phyloP scores from a whole-genome alignment of 345 rosid genomes.

The Lepidium africanum region DNA sequence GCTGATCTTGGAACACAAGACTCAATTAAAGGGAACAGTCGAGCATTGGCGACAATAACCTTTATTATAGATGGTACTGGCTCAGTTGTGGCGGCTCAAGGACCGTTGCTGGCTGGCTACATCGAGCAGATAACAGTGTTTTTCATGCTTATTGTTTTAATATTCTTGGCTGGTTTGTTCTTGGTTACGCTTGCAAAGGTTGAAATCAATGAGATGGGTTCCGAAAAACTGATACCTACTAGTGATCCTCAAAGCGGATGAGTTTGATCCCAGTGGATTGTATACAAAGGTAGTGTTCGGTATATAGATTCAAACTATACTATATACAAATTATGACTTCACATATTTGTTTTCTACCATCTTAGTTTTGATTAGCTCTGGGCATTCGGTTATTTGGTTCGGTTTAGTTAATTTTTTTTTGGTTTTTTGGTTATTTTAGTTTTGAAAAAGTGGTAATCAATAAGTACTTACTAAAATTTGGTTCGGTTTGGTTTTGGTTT shows the following conservation, averaged over 20 bases:
- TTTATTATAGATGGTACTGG: slow-evolving; percentile 97
- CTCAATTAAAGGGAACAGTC: slow-evolving; percentile 56
- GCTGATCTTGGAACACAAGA: slow-evolving; percentile 96
- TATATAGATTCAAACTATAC: background rate
- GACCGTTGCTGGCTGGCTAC: slow-evolving; percentile 84
- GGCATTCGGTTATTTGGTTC: too few species aligned
- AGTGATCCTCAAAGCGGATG: background rate
- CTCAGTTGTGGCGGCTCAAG: slow-evolving; percentile 86
- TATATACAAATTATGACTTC: slow-evolving; percentile 27
- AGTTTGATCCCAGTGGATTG: slow-evolving; percentile 28
- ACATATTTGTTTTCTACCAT: background rate
- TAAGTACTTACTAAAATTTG: too few species aligned
- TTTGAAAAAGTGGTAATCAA: too few species aligned
- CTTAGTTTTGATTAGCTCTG: background rate
- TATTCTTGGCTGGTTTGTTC: slow-evolving; percentile 47
- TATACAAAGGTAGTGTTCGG: slow-evolving; percentile 8
- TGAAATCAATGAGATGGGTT: slow-evolving; percentile 39
- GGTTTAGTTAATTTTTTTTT: too few species aligned
- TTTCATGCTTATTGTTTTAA: slow-evolving; percentile 60
- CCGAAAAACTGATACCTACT: background rate
- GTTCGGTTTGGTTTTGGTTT: too few species aligned
- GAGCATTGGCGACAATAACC: slow-evolving; percentile 84
- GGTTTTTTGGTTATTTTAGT: too few species aligned
- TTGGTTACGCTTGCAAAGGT: slow-evolving; percentile 51
- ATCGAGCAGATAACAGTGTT: slow-evolving; percentile 69